A percentile compares a stretch with the other conserved stretches of the same genome.
These are phyloP conservation scores for Fraxinus platypoda DNA, from an alignment of 305 asterid species.

Conservation along the genomic window DNA sequence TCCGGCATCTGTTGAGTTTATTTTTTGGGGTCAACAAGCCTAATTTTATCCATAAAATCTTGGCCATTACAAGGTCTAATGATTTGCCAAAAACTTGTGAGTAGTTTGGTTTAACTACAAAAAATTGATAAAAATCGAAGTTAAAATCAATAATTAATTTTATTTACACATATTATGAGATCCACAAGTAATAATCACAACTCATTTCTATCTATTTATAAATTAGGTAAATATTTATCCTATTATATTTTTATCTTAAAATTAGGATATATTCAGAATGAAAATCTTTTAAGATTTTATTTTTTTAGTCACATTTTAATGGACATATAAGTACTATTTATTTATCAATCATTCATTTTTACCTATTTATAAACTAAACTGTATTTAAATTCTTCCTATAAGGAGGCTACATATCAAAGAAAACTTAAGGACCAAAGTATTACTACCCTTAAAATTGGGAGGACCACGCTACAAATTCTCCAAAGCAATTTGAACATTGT, in stretches of 20 bases:
- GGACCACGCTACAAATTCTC: background rate
- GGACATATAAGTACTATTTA: background rate
- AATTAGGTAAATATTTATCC: too few species aligned
- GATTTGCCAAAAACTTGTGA: conserved; percentile 33
- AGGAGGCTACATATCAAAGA: background rate
- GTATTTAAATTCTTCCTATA: background rate
- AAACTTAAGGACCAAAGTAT: background rate
- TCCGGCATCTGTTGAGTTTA: too few species aligned
- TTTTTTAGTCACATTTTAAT: background rate
- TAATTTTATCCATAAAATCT: conserved; percentile 21
- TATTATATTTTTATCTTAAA: background rate
- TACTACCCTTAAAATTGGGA: background rate
- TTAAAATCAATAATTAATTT: too few species aligned
- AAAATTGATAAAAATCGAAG: too few species aligned
- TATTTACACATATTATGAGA: too few species aligned
- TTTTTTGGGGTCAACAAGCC: too few species aligned
- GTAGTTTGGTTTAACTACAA: conserved; percentile 22
- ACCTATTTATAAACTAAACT: too few species aligned
- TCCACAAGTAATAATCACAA: too few species aligned
- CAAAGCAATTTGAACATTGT: background rate
- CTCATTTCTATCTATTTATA: background rate
- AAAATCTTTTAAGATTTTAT: background rate
- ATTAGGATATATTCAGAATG: background rate
- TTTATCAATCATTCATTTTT: too few species aligned
- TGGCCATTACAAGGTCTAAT: conserved; percentile 26